Percentiles rank a stretch among this genome's conserved stretches.
phyloP scores from a whole-genome alignment of 441 rosid species.

The Pelargonium cotyledonis region DNA sequence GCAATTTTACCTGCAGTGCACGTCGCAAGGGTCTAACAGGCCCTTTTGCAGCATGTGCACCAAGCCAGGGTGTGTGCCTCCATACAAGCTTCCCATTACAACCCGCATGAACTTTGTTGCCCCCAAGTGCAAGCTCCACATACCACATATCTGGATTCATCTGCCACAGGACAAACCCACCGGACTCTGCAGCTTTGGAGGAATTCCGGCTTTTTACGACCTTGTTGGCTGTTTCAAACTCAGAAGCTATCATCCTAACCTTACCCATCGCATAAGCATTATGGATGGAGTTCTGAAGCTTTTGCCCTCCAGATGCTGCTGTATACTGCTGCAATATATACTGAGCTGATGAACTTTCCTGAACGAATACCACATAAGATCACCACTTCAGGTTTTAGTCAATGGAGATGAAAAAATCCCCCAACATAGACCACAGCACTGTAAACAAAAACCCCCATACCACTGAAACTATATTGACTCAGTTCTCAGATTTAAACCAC shows the following conservation, averaged over 20 bases:
- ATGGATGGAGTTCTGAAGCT: neutral
- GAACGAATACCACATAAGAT: neutral
- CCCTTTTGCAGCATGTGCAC: constrained; percentile 83
- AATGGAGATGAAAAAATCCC: no score
- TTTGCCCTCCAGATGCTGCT: neutral
- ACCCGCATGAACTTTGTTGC: constrained; percentile 85
- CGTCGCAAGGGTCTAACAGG: constrained; percentile 93
- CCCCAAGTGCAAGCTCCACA: constrained; percentile 83
- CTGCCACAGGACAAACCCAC: constrained; percentile 50
- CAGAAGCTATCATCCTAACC: neutral
- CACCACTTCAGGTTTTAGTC: no score
- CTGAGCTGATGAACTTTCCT: constrained; percentile 1
- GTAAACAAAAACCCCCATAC: no score
- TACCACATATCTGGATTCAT: constrained; percentile 97
- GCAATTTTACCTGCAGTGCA: constrained; percentile 76
- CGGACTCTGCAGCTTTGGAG: constrained; percentile 22
- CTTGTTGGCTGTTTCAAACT: neutral
- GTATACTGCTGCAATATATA: neutral
- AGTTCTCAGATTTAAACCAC: no score
- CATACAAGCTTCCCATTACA: constrained; percentile 59
- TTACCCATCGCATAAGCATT: neutral
- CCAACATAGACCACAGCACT: no score
- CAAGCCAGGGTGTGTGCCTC: constrained; percentile 97
- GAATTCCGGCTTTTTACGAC: neutral
- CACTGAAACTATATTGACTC: no score